These are phyloP conservation scores for Cutaneotrichosporon sp. DNA, from an alignment of 1,284 basidiomycete species.

Conservation along the genomic window DNA sequence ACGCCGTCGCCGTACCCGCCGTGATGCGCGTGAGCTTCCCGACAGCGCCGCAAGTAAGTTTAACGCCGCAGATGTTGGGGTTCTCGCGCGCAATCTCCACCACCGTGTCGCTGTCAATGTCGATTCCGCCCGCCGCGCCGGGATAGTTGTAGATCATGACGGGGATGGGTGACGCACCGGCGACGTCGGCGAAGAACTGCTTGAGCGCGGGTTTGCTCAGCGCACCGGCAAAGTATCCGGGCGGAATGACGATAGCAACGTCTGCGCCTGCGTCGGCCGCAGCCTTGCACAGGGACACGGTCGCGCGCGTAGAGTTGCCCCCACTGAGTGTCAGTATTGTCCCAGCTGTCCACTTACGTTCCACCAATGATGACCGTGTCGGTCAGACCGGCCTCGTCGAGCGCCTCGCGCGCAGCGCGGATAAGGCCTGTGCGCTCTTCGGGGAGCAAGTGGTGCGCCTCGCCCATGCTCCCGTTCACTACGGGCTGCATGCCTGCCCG, in stretches of 20 bases:
- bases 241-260: constrained; percentile 71
- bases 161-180: constrained; percentile 72
- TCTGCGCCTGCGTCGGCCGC: constrained; percentile 78
- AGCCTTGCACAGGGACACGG: constrained; percentile 64
- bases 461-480: constrained; percentile 59
- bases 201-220: constrained; percentile 65
- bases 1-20: constrained; percentile 58
- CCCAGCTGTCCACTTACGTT: constrained; percentile 49
- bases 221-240: constrained; percentile 78
- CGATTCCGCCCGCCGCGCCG: constrained; percentile 73
- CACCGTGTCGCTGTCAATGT: constrained; percentile 79
- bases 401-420: constrained; percentile 61
- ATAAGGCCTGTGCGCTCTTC: constrained; percentile 67
- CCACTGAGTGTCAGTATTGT: constrained; percentile 49
- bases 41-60: constrained; percentile 83
- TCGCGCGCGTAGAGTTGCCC: constrained; percentile 71
- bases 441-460: constrained; percentile 69
- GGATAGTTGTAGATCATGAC: constrained; percentile 89
- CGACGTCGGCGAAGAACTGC: constrained; percentile 69
- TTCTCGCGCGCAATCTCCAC: constrained; percentile 63
- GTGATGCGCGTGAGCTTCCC: constrained; percentile 82
- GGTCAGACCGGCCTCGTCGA: constrained; percentile 61
- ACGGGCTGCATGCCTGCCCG: constrained; percentile 69
- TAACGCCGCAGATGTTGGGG: constrained; percentile 64
- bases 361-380: constrained; percentile 71